Base-by-base conservation (phyloP, 2,329 filamentous ascomycete species). In the Zarea fungicola region DNA sequence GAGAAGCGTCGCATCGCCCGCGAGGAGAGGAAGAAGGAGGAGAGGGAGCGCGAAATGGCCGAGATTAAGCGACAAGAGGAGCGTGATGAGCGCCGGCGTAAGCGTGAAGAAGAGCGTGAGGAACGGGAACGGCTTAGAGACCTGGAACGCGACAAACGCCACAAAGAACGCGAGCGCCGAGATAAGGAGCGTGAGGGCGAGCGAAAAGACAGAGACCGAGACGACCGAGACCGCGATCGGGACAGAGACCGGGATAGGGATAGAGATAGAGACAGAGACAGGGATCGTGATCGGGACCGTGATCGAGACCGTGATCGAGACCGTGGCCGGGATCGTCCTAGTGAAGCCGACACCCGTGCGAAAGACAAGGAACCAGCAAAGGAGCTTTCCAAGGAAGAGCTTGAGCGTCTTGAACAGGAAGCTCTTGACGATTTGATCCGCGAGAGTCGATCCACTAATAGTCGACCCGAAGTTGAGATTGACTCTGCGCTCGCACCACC, bases 1-100 rank as follows among this genome's bases (percentile, higher is more conserved):
- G 79, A 84, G 63, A 81, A 81, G 59, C 72, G 72, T 23, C 74
- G 76, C 47, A 77, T 81, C 36, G 77, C 78, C 34, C 71, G 70
- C 22, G 77, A 83, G 60, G 75, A 79, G 65, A 76, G 75, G 29
- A 75, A 74, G 58, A 70, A 69, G 46, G 65, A 70, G 25, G 74
- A 77, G 51, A 69, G 67, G 22, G 74, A 76, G 54, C 65, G 69
- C 4, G 74, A 77, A 48, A 70, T 73, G 41, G 74, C 73, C 6
- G 75, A 78, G 52, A 58, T 69, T 5, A 75, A 75, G 54, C 69
- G 75, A 6, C 72, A 75, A 50, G 72, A 71, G 48, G 75, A 77
- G 53, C 64, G 74, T 50, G 75, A 77, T 36, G 74, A 75, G 25
- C 67, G 74, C 25, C 65, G 72, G 21, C 65, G 65, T 35, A 75